Evolutionary conservation across 1,139 yeast genomes (phyloP).

Genomic region (Suhomyces ambrosiae): DNA sequence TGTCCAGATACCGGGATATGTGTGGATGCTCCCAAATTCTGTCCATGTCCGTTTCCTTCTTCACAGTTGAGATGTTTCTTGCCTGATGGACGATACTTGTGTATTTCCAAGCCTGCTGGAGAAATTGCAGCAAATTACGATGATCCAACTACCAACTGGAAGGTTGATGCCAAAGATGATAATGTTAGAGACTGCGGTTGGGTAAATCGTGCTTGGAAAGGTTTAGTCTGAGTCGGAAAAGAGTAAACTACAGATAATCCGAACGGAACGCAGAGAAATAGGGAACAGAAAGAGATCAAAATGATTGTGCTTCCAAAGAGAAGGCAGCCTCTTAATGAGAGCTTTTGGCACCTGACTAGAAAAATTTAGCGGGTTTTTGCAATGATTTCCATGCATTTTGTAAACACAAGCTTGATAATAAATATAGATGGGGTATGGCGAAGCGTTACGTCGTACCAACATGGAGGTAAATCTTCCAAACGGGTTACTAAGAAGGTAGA

Average conservation of each 20-base stretch:
- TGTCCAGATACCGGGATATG: slow-evolving; percentile 85
- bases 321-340: too few relatives aligned
- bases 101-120: slow-evolving; percentile 80
- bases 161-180: slow-evolving; percentile 52
- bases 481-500: too few relatives aligned
- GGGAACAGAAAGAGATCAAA: neutral
- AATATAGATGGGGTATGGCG: too few relatives aligned
- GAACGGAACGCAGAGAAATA: neutral
- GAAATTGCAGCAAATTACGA: slow-evolving; percentile 38
- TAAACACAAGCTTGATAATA: too few relatives aligned
- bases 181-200: slow-evolving; percentile 76
- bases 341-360: too few relatives aligned
- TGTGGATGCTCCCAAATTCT: slow-evolving; percentile 65
- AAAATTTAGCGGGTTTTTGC: too few relatives aligned
- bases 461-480: too few relatives aligned
- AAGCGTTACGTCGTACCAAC: too few relatives aligned
- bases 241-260: slow-evolving; percentile 19
- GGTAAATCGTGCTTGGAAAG: slow-evolving; percentile 60
- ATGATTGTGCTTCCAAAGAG: neutral
- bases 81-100: slow-evolving; percentile 69
- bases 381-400: too few relatives aligned
- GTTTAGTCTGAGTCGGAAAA: too few relatives aligned
- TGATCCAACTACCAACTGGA: slow-evolving; percentile 54
- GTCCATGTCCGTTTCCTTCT: slow-evolving; percentile 90
- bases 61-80: slow-evolving; percentile 80